Evolutionary conservation across 192 early-diverging fungal genomes (phyloP).

Genomic region (Blastocladiella britannica): DNA sequence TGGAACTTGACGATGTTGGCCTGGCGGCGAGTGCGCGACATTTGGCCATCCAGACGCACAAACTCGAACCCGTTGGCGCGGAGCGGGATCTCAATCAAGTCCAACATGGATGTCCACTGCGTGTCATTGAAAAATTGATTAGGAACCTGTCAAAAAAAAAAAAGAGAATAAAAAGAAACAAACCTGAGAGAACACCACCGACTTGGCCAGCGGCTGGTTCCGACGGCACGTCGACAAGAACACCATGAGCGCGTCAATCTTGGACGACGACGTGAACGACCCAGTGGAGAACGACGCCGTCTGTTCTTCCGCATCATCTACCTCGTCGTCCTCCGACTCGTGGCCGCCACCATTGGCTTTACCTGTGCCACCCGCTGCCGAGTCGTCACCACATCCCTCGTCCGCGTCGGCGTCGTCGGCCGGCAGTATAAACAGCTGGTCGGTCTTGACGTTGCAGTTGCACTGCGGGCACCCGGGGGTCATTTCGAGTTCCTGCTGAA

Average conservation of each 20-base stretch:
- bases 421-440: background rate
- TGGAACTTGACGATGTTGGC: slow-evolving; percentile 6
- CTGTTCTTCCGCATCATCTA: too few species aligned
- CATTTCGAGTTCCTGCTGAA: background rate
- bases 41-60: slow-evolving; percentile 20
- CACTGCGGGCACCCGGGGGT: background rate
- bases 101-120: slow-evolving; percentile 14
- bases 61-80: slow-evolving; percentile 9
- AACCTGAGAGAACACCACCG: background rate
- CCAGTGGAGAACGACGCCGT: too few species aligned
- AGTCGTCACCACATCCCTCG: too few species aligned
- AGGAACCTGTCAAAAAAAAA: slow-evolving; percentile 1
- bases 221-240: background rate
- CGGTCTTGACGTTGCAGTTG: background rate
- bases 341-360: too few species aligned
- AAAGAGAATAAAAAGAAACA: background rate
- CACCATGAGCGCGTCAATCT: background rate
- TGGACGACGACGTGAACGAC: too few species aligned
- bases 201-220: background rate
- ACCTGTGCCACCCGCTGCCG: too few species aligned
- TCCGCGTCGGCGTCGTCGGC: background rate
- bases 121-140: slow-evolving; percentile 1
- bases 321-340: too few species aligned
- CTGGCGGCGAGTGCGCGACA: slow-evolving; percentile 9
- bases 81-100: slow-evolving; percentile 12